These are phyloP conservation scores for Calcarisporium arbuscula DNA, from an alignment of 2,329 filamentous ascomycete species.

Conservation along the genomic window DNA sequence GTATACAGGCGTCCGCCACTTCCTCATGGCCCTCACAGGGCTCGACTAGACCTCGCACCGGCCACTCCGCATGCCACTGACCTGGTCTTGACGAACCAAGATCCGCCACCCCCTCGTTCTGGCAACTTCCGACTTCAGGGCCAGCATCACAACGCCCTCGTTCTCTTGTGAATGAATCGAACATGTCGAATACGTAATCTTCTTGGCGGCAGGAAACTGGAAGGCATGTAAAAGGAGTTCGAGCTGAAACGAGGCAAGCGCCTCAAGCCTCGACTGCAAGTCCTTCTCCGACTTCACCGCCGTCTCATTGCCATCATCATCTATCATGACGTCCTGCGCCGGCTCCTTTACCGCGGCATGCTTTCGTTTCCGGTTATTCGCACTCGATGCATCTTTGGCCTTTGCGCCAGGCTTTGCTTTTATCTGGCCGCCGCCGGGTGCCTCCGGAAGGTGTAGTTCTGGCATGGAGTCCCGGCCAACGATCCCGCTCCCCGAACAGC, in stretches of 20 bases:
- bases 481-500: slow-evolving; percentile 93
- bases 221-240: slow-evolving; percentile 79
- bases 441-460: slow-evolving; percentile 52
- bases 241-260: slow-evolving; percentile 76
- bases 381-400: slow-evolving; percentile 12
- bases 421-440: slow-evolving; percentile 10
- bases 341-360: slow-evolving; percentile 27
- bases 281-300: slow-evolving; percentile 47
- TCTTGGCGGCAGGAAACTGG: slow-evolving; percentile 65
- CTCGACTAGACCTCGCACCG: slow-evolving; percentile 52
- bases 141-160: slow-evolving; percentile 71
- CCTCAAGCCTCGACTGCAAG: slow-evolving; percentile 58
- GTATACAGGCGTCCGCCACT: slow-evolving; percentile 68
- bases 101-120: slow-evolving; percentile 68
- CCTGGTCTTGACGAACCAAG: slow-evolving; percentile 65
- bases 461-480: slow-evolving; percentile 79
- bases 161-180: slow-evolving; percentile 86
- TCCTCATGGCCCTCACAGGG: slow-evolving; percentile 42
- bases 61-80: slow-evolving; percentile 73
- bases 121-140: slow-evolving; percentile 63
- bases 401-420: slow-evolving; percentile 5
- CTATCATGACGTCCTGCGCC: slow-evolving; percentile 35
- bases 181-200: slow-evolving; percentile 90
- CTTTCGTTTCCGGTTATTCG: slow-evolving; percentile 39
- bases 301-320: slow-evolving; percentile 53